Conservation (phyloP, 176 grass and related monocot species). For the Avena sativa region DNA sequence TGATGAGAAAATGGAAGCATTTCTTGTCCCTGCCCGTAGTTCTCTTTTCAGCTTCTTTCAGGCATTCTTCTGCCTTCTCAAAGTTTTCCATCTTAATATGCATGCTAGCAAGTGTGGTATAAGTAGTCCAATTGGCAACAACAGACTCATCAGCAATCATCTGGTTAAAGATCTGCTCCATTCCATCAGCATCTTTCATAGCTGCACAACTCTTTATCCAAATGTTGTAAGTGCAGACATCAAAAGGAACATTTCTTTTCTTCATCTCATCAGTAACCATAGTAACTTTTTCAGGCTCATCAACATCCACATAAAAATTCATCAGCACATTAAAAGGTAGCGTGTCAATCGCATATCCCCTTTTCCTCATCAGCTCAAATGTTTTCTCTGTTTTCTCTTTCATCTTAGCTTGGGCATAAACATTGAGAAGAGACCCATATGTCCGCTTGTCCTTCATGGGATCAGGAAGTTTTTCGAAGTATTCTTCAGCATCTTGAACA, state of each 20-base stretch:
- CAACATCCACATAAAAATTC: slow-evolving; percentile 81
- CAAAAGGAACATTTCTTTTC: slow-evolving; percentile 63
- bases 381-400: slow-evolving; percentile 76
- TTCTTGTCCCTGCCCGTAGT: slow-evolving; percentile 70
- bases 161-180: slow-evolving; percentile 65
- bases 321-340: slow-evolving; percentile 91
- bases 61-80: slow-evolving; percentile 75
- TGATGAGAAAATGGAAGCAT: slow-evolving; percentile 84
- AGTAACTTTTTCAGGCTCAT: slow-evolving; percentile 59
- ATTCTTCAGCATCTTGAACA: slow-evolving; percentile 69
- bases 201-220: slow-evolving; percentile 84
- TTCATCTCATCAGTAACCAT: slow-evolving; percentile 78
- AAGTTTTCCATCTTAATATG: slow-evolving; percentile 69
- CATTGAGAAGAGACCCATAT: slow-evolving; percentile 86
- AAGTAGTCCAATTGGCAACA: slow-evolving; percentile 90
- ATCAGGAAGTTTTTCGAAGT: slow-evolving; percentile 76
- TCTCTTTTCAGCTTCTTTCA: slow-evolving; percentile 86
- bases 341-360: slow-evolving; percentile 66
- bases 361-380: slow-evolving; percentile 73
- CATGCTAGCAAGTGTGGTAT: slow-evolving; percentile 85
- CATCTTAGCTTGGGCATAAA: slow-evolving; percentile 76
- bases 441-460: slow-evolving; percentile 77
- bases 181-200: slow-evolving; percentile 67
- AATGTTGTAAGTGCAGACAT: slow-evolving; percentile 89
- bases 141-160: slow-evolving; percentile 74